Conservation (phyloP, 2,329 filamentous ascomycete genomes). For the Alternaria triticina region DNA sequence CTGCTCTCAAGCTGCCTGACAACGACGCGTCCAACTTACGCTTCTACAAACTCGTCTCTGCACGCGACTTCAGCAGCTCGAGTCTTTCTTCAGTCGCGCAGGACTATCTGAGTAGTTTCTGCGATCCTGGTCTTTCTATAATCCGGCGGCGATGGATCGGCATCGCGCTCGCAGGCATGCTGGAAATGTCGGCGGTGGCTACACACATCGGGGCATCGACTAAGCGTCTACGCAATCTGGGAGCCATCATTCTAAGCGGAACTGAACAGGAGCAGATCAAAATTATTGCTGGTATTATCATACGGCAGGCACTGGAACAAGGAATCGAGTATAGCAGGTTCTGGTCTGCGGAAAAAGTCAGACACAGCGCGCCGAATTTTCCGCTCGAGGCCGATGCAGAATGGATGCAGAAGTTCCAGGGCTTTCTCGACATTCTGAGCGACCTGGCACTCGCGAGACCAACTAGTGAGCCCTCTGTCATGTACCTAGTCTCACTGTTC, state of each 20-base stretch:
- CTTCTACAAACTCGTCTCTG: constrained; percentile 26
- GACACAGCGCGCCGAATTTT: constrained; percentile 31
- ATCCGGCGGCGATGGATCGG: constrained; percentile 40
- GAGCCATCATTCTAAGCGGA: constrained; percentile 29
- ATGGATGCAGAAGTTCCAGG: constrained; percentile 40
- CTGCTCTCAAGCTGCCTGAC: constrained; percentile 30
- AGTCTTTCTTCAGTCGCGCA: constrained; percentile 23
- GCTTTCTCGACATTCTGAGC: constrained; percentile 34
- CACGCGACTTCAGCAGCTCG: constrained; percentile 9
- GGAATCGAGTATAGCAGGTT: constrained; percentile 32
- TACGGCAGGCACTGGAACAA: constrained; percentile 31
- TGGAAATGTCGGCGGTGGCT: constrained; percentile 22
- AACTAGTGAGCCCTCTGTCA: constrained; percentile 17
- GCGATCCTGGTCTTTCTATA: constrained; percentile 19
- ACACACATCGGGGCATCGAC: constrained; percentile 18
- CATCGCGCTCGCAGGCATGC: constrained; percentile 36
- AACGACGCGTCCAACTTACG: constrained; percentile 21
- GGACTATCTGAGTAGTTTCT: constrained; percentile 38
- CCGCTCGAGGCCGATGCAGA: constrained; percentile 16
- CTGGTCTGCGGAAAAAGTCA: constrained; percentile 35
- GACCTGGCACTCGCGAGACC: constrained; percentile 19
- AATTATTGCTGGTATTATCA: constrained; percentile 40
- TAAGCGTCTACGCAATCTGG: constrained; percentile 25
- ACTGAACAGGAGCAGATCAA: constrained; percentile 38
- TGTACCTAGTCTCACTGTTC: constrained; percentile 31